Evolutionary conservation across 108 stramenopile species (phyloP), one percentile per base, ranked within the genome.

Genomic region (Bacterosira constricta): DNA sequence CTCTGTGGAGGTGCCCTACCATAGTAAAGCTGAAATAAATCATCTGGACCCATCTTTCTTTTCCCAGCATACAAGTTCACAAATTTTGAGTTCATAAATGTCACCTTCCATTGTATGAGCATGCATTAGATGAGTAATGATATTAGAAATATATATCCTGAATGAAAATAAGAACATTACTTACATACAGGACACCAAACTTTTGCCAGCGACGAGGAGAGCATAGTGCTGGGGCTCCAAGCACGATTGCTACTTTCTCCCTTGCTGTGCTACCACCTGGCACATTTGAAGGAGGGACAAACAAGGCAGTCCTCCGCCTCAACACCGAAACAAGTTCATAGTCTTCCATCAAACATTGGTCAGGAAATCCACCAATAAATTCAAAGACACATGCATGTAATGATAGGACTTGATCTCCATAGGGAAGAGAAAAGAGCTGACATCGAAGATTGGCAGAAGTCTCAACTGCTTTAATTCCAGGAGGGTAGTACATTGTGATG

Each of bases 311-410:
- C 7, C 93, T 81, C 35, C 65, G 66, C 39, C 93, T 81, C 38
- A 95, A 35, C 61, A 88, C 59, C 4, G 81, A 79, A 13, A 96
- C 79, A 46, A 96, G 57, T 50, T 90, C 95, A 63, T 88, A 96
- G 75, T 96, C 96, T 71, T 96, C 96, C 91, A 96, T 91, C 10
- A 96, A 44, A 35, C 88, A 86, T 66, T 93, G 88, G 57, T 92
- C 81, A 8, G 92, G 96, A 69, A 86, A 94, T 18, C 96, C 96
- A 20, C 96, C 93, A 1, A 96, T 26, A 50, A 73, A 84, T 15
- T 80, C 25, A 67, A 96, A 91, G 5, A 89, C 68, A 51, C 61
- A 32, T 8, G 81, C 63, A n/a, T 89, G 90, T 25, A 96, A n/a
- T 38, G 89, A 83, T 23, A 96, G 58, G 27, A 72, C 76, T 63